Evolutionary conservation across 2,329 filamentous ascomycete genomes (phyloP).

Genomic region (Colletotrichum scovillei): DNA sequence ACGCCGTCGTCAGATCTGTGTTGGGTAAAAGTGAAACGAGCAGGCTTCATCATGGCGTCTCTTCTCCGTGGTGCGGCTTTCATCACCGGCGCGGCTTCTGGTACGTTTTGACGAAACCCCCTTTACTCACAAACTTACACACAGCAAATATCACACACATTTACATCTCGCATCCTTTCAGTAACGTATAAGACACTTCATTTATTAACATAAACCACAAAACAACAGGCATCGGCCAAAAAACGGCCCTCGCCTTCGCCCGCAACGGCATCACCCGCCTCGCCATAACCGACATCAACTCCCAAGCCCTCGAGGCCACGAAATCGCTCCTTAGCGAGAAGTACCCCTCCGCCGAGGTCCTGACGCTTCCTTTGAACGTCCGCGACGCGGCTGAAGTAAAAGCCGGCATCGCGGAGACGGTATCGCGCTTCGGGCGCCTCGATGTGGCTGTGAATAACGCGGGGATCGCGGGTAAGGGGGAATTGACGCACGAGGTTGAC

Average conservation of each 20-base stretch:
- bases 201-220: neutral
- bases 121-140: no score
- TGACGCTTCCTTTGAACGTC: conserved; percentile 58
- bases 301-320: conserved; percentile 44
- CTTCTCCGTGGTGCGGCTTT: conserved; percentile 59
- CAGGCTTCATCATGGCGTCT: conserved; percentile 45
- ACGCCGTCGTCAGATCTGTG: neutral
- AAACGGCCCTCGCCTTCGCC: conserved; percentile 59
- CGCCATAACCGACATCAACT: conserved; percentile 58
- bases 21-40: neutral
- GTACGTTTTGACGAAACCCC: conserved; percentile 38
- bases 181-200: no score
- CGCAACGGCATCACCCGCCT: conserved; percentile 58
- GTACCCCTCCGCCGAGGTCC: conserved; percentile 53
- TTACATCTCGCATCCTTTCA: no score
- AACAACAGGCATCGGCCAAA: conserved; percentile 58
- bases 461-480: conserved; percentile 57
- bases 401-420: conserved; percentile 52
- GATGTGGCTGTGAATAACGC: conserved; percentile 68
- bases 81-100: conserved; percentile 60
- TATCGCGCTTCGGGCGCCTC: conserved; percentile 60
- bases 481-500: conserved; percentile 56
- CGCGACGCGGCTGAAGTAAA: conserved; percentile 54
- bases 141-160: no score
- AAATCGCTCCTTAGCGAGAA: conserved; percentile 46